phyloP scores from a whole-genome alignment of 192 early-diverging fungal genomes.

The Chytriomyces sp. region DNA sequence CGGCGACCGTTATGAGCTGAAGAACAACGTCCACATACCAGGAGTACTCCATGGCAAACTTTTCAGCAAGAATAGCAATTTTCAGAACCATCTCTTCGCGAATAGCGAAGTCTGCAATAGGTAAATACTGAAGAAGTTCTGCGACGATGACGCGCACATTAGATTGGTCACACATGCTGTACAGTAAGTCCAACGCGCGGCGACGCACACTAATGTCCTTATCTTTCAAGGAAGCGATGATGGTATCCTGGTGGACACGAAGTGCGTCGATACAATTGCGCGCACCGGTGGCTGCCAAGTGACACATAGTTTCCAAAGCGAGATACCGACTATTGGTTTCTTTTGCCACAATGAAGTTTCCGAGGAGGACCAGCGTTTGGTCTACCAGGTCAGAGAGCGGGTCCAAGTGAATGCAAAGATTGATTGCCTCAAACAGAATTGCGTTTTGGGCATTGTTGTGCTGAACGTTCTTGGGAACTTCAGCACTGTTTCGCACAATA shows the following conservation, averaged over 20 bases:
- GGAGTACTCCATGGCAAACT: constrained; percentile 94
- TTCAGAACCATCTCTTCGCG: constrained; percentile 98
- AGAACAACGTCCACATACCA: constrained; percentile 99
- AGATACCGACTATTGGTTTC: constrained; percentile 98
- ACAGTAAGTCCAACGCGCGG: constrained; percentile 91
- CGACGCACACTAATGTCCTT: constrained; percentile 97
- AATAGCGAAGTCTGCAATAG: constrained; percentile 84
- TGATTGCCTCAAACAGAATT: constrained; percentile 96
- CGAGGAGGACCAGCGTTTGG: constrained; percentile 81
- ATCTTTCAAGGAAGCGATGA: constrained; percentile 90
- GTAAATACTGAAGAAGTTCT: constrained; percentile 90
- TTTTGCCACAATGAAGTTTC: constrained; percentile 88
- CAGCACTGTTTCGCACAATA: constrained; percentile 76
- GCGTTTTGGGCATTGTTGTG: constrained; percentile 99
- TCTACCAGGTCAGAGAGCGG: constrained; percentile 82
- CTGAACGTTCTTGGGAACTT: constrained; percentile 92
- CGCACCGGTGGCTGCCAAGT: constrained; percentile 67
- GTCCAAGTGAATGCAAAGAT: constrained; percentile 91
- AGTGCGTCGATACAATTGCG: constrained; percentile 82
- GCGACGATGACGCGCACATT: constrained; percentile 86
- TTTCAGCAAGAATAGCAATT: constrained; percentile 98
- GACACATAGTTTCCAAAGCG: constrained; percentile 96
- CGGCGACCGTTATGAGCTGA: constrained; percentile 91
- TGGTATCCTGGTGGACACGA: constrained; percentile 68
- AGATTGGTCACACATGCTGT: constrained; percentile 92